Conservation (phyloP, 768 basidiomycete species). For the Termitomyces sp. region DNA sequence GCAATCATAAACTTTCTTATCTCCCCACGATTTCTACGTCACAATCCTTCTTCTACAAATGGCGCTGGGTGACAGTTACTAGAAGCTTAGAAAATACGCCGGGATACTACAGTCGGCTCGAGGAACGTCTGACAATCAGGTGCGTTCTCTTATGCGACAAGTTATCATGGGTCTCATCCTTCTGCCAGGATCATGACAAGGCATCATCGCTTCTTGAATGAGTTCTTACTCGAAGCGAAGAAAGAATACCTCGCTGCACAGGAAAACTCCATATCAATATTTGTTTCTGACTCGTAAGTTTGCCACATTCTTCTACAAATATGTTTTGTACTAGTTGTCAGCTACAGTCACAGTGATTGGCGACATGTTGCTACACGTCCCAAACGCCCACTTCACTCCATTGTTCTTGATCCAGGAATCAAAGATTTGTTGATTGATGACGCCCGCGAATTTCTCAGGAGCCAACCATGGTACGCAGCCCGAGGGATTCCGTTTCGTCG, state of each 20-base stretch:
- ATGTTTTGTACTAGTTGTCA: constrained; percentile 29
- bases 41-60: constrained; percentile 27
- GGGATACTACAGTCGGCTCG: neutral
- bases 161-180: constrained; percentile 23
- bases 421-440: constrained; percentile 62
- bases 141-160: constrained; percentile 38
- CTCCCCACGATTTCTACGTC: constrained; percentile 26
- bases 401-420: constrained; percentile 67
- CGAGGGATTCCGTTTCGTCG: constrained; percentile 80
- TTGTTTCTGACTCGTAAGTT: constrained; percentile 32
- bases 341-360: constrained; percentile 34
- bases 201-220: constrained; percentile 27
- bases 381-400: constrained; percentile 61
- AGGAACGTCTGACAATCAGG: constrained; percentile 43
- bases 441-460: constrained; percentile 62
- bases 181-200: constrained; percentile 36
- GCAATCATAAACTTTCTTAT: constrained; percentile 23
- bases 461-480: constrained; percentile 66
- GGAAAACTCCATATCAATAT: constrained; percentile 36
- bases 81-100: constrained; percentile 8
- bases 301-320: neutral
- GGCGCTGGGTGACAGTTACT: constrained; percentile 22
- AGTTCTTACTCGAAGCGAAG: constrained; percentile 39
- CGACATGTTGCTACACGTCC: constrained; percentile 42
- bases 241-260: constrained; percentile 28